Conservation (phyloP, 2,329 filamentous ascomycete genomes). For the Teratosphaeria epicoccoides region DNA sequence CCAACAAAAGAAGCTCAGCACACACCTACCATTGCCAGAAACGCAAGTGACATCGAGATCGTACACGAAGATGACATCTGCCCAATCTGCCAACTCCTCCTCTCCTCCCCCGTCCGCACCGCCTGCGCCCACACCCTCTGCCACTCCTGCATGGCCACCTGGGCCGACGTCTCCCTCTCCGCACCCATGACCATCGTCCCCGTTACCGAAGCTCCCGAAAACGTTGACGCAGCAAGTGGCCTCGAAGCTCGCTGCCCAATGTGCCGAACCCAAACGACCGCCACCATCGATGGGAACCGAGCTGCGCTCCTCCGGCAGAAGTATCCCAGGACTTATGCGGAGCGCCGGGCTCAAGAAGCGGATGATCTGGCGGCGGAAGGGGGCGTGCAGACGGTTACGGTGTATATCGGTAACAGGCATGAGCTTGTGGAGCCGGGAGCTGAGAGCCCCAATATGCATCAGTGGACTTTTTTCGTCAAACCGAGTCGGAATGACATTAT, state of each 20-base stretch:
- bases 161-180: slow-evolving; percentile 33
- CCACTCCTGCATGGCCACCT: slow-evolving; percentile 36
- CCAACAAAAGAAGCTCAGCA: not conserved
- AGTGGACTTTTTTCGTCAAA: slow-evolving; percentile 39
- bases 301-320: slow-evolving; percentile 21
- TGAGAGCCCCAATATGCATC: slow-evolving; percentile 28
- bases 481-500: slow-evolving; percentile 35
- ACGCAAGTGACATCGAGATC: slow-evolving; percentile 4
- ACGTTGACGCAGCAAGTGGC: slow-evolving; percentile 16
- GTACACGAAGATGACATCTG: slow-evolving; percentile 35
- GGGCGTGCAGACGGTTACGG: slow-evolving; percentile 31
- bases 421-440: slow-evolving; percentile 13
- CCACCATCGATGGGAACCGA: slow-evolving; percentile 19
- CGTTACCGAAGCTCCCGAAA: slow-evolving; percentile 27
- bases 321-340: slow-evolving; percentile 29
- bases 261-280: slow-evolving; percentile 33
- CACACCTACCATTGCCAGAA: not conserved
- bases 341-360: slow-evolving; percentile 28
- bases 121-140: slow-evolving; percentile 35
- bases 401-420: slow-evolving; percentile 37
- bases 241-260: slow-evolving; percentile 37
- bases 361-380: slow-evolving; percentile 13
- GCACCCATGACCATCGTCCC: slow-evolving; percentile 28
- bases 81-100: slow-evolving; percentile 36
- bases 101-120: slow-evolving; percentile 34